Evolutionary conservation across 164 flowering plant genomes (phyloP), one percentile per base, ranked within the genome.

Genomic region (Sextonia rubra): DNA sequence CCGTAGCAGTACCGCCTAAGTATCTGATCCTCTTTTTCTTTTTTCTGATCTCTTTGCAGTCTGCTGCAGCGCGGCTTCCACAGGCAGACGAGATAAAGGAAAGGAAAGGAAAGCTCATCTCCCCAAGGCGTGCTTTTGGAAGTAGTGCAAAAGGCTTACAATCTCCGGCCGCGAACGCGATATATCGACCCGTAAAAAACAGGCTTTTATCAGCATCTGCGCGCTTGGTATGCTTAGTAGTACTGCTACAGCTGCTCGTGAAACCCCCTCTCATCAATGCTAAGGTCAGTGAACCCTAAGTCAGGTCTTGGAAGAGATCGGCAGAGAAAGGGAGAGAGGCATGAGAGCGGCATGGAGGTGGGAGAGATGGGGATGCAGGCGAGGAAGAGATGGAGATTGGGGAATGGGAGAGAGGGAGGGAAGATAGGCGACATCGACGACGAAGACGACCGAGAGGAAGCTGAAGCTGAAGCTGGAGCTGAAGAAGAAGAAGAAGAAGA

Each of bases 311-410:
- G 30, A 72, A 18, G 47, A 62, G n/a, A 52, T 52, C n/a, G 58
- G 30, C 9, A 37, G 66, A 58, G 52, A 47, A 63, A 22, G 37
- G 29, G 69, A 32, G 71, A 80, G 80, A 78, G 91, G 91, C 74
- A 87, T 90, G 95, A 88, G 80, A 88, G 87, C 80, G 83, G 73
- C 73, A 87, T 88, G 94, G 91, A 88, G 83, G 80, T 81, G 83
- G 90, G 83, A 14, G 89, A 86, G 80, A 84, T 85, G 79, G 89
- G 83, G 66, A 71, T 71, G 58, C 88, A 82, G 61, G 76, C 80
- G 27, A 81, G 82, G 55, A 90, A 87, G 80, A 79, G 87, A 71
- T 74, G 89, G 48, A 81, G 90, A 74, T 68, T 85, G 60, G 77
- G 81, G 47, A 83, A 84, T 67, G 79, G 80, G 30, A 74, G 80